Evolutionary conservation across 495 filamentous ascomycete genomes (phyloP), one percentile per base, ranked within the genome.

Genomic region (Podospora tetraspora): DNA sequence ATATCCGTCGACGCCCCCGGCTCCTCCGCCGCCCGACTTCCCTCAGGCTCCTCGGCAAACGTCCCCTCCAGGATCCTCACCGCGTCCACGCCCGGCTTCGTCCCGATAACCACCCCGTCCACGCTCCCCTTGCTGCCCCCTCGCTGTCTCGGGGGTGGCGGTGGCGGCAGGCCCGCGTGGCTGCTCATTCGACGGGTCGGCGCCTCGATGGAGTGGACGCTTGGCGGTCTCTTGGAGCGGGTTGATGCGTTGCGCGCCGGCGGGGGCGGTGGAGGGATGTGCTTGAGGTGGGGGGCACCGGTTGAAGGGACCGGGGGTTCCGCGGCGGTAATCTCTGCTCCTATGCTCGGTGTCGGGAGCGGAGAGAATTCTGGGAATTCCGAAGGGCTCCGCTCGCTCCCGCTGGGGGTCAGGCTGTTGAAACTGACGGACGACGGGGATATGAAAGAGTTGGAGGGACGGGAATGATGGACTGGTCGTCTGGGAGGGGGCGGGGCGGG

Each of bases 111-210:
- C 10, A 63, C 34, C 11, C 69, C 75, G 59, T 80, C 79, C 37
- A 81, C 72, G 67, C 81, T 85, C 57, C 86, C 83, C 65, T 82
- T 79, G 62, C 81, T 85, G 22, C 85, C 83, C 10, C 84, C 85
- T 24, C 87, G 81, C 66, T 83, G 81, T 61, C 87, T 82, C 16
- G 86, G 82, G 19, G 86, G 88, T 30, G 88, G 87, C 10, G 88
- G 89, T 23, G 86, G 88, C 2, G 89, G 88, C 0, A 85, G 86
- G 9, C 83, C 76, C 24, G 63, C 22, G 32, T 52, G 56, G 16
- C 7, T 29, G 13, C 29, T 63, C 71, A 24, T 64, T 68, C 70
- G 57, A 60, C 78, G 70, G 69, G 71, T 68, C 24, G 81, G 34
- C 69, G 76, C 69, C 57, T 81, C 75, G 63, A 80, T 62, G 9